Evolutionary conservation across 495 filamentous ascomycete species (phyloP), one percentile per base, ranked within the genome.

Genomic region (Chaetomium fimeti): DNA sequence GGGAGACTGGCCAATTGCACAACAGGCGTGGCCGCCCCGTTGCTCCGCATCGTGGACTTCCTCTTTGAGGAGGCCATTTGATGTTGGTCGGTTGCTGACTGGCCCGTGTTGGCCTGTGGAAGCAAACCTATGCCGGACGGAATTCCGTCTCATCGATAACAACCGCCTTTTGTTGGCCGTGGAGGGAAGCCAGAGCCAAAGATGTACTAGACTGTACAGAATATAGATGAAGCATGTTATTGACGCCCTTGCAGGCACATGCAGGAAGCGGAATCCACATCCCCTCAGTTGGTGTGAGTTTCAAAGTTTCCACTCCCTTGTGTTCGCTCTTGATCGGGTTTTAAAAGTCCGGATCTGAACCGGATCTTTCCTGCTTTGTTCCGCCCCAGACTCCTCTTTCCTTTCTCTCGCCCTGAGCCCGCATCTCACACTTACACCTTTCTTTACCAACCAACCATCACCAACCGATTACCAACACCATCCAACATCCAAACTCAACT

Each of bases 1-100:
- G 49, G 38, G 43, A 20, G 20, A 15, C 9, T 38, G 53, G 53
- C 61, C 61, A 63, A 62, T 62, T 27, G 53, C 27, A 18, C 32
- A 20, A 7, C 2, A 12, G 22, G 22, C 28, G n/a, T 5, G 16
- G 25, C 20, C 29, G 45, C 36, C 27, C 12, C 28, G 25, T 49
- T 36, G 56, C 57, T 32, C 42, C 43, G 42, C 58, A 61, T 42
- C 45, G 7, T 40, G 20, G 58, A 24, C 27, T 40, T 40, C 20
- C 18, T 36, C 52, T 40, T 20, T 6, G 20, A 8, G 12, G 57
- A n/a, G 11, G 18, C n/a, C 20, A 32, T 53, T 51, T 53, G 45
- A 48, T 48, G 27, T 20, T 12, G 27, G 9, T 51, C 22, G 27
- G 42, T 49, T 24, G 47, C 5, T 47, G n/a, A 5, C n/a, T 5